Evolutionary conservation across 305 asterid species (phyloP).

Genomic region (Rubia tinctorum): DNA sequence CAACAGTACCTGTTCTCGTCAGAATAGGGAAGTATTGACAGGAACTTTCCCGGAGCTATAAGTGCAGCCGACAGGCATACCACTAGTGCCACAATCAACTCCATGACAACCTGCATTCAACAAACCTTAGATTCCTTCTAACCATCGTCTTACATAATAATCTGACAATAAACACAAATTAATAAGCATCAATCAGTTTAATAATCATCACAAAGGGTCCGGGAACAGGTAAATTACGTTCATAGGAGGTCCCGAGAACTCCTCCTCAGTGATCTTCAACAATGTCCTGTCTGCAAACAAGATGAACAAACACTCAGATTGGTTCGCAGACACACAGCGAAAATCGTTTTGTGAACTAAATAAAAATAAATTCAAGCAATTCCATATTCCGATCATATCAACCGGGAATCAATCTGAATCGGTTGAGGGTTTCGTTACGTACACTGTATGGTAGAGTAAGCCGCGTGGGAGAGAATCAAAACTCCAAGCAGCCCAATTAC

Average conservation of each 20-base stretch:
- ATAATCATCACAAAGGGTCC: not conserved
- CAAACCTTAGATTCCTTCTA: slow-evolving; percentile 23
- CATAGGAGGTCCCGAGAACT: slow-evolving; percentile 74
- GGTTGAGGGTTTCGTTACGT: not conserved
- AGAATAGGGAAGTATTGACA: slow-evolving; percentile 69
- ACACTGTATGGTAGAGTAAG: slow-evolving; percentile 82
- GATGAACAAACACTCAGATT: slow-evolving; percentile 3
- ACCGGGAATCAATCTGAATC: not conserved
- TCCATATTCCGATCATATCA: not conserved
- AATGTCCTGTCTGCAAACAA: slow-evolving; percentile 53
- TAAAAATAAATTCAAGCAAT: not conserved
- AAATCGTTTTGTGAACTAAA: not conserved
- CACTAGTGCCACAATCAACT: slow-evolving; percentile 50
- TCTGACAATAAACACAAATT: not conserved
- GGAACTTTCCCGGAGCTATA: slow-evolving; percentile 69
- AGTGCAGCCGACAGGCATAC: slow-evolving; percentile 75
- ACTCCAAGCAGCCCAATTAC: slow-evolving; percentile 61
- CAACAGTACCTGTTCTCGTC: slow-evolving; percentile 68
- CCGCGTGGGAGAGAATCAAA: slow-evolving; percentile 69
- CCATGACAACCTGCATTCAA: slow-evolving; percentile 68
- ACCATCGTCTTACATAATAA: not conserved
- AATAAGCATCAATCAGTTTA: not conserved
- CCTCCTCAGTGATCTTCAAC: slow-evolving; percentile 79
- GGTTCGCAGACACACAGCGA: slow-evolving; percentile 2
- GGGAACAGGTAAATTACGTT: slow-evolving; percentile 36